A percentile compares a stretch with the other conserved stretches of the same genome.
Evolutionary conservation across 2,329 filamentous ascomycete species (phyloP).

Genomic region (Sporothrix mexicana): DNA sequence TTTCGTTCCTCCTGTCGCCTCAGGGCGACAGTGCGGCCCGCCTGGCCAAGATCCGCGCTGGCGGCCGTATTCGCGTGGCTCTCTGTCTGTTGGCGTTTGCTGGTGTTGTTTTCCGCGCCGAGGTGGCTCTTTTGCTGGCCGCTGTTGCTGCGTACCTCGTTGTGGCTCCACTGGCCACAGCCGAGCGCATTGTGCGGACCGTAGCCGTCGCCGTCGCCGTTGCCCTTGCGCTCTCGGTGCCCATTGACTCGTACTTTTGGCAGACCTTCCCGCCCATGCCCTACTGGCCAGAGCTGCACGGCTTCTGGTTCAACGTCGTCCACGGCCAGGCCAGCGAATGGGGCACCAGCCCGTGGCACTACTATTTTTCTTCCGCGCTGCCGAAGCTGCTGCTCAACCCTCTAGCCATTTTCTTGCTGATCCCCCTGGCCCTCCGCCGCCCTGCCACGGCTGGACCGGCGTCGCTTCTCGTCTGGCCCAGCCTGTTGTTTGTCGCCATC

Average conservation of each 20-base stretch:
- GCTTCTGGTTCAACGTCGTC: constrained; percentile 90
- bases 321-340: constrained; percentile 82
- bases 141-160: constrained; percentile 71
- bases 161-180: constrained; percentile 53
- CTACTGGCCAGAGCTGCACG: constrained; percentile 88
- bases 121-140: constrained; percentile 80
- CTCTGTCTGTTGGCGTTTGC: constrained; percentile 79
- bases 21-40: background rate
- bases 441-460: constrained; percentile 53
- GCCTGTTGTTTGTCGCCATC: constrained; percentile 72
- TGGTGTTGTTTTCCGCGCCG: constrained; percentile 85
- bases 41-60: constrained; percentile 37
- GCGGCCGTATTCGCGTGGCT: constrained; percentile 63
- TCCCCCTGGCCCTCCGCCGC: constrained; percentile 58
- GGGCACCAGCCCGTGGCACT: constrained; percentile 85
- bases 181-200: constrained; percentile 66
- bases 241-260: constrained; percentile 94
- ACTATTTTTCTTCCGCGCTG: constrained; percentile 81
- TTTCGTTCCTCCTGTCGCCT: constrained; percentile 47
- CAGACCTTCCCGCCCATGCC: constrained; percentile 56
- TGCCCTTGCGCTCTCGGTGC: constrained; percentile 72
- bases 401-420: constrained; percentile 58
- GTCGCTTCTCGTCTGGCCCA: constrained; percentile 65
- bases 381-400: constrained; percentile 87
- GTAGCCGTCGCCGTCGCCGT: constrained; percentile 69